Base-by-base conservation (phyloP, 805 yeast species). In the Saccharomyces jurei region DNA sequence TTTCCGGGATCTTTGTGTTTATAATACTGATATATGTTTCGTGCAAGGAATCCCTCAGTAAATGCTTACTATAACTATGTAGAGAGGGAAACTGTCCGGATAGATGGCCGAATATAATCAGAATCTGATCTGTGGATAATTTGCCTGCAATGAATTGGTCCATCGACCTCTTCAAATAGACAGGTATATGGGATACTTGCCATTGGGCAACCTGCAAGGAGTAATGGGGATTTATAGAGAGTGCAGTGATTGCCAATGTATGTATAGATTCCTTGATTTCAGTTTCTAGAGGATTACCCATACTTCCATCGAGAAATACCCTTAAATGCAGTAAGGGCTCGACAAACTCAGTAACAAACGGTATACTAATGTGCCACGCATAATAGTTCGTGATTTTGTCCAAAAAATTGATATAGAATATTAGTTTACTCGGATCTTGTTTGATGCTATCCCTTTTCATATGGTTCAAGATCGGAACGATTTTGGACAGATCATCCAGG, bases 31-130 rank as follows among this genome's bases (percentile, higher is more conserved):
- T 52, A 49, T 64, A 67, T 1, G 64, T 58, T 47, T 50, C 51
- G 17, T 67, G 69, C 27, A 65, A 27, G 4, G 60, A 22, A 29
- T 56, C 54, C 46, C 66, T 54, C 0, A 58, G 46, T n/a, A 67
- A 48, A 52, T 65, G 64, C 17, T 46, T 50, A 25, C 61, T 54
- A 2, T 53, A 22, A 14, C 9, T 47, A 10, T 47, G 32, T 31
- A 67, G 44, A 26, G 13, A 27, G 9, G 57, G 54, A 26, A 60
- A 22, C 11, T 54, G 56, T 1, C 59, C 50, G 3, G 63, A 53
- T 49, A 68, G 50, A 25, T 50, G 52, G 48, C 55, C 54, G 41
- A 51, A 60, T 13, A 68, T 58, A 10, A 60, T 48, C 0, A 58
- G 21, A 4, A 67, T 46, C 46, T 68, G 72, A 6, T 54, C 50